Evolutionary conservation across 352 stramenopile genomes (phyloP).

Genomic region (Aphanomyces euteiches): DNA sequence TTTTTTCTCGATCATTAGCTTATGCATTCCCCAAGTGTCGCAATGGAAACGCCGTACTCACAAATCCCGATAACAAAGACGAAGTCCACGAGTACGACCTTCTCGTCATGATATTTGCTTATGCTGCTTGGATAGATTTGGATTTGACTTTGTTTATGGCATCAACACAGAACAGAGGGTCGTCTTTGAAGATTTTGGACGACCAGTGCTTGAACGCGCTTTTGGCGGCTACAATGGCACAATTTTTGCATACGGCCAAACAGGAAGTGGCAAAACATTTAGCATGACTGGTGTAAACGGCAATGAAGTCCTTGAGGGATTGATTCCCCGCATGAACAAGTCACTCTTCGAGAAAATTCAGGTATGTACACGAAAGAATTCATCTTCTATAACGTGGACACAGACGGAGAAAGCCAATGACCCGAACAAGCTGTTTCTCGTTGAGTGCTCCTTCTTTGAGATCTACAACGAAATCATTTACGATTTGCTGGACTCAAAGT

Average conservation of each 20-base stretch:
- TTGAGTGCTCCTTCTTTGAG: slow-evolving; percentile 93
- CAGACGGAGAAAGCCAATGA: slow-evolving; percentile 51
- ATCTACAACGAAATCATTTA: slow-evolving; percentile 97
- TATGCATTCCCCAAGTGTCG: slow-evolving; percentile 33
- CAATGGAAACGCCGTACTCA: slow-evolving; percentile 72
- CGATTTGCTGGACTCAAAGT: slow-evolving; percentile 87
- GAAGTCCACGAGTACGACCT: slow-evolving; percentile 55
- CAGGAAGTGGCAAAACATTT: slow-evolving; percentile 84
- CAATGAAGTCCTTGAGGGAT: slow-evolving; percentile 59
- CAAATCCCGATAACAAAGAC: slow-evolving; percentile 72
- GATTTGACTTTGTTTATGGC: slow-evolving; percentile 86
- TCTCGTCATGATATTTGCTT: background rate
- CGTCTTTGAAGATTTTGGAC: slow-evolving; percentile 78
- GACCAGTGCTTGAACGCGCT: slow-evolving; percentile 70
- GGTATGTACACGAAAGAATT: background rate
- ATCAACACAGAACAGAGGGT: slow-evolving; percentile 64
- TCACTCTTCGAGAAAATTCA: slow-evolving; percentile 86
- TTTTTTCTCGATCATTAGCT: background rate
- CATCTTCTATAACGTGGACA: background rate
- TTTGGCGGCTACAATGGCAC: slow-evolving; percentile 87
- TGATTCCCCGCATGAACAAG: slow-evolving; percentile 90
- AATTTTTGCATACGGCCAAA: slow-evolving; percentile 89
- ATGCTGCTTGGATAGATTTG: slow-evolving; percentile 43
- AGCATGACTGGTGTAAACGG: slow-evolving; percentile 79
- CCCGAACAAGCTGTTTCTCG: slow-evolving; percentile 79